These are phyloP conservation scores for Arctium minus DNA, from an alignment of 129 eudicot species.

Conservation along the genomic window DNA sequence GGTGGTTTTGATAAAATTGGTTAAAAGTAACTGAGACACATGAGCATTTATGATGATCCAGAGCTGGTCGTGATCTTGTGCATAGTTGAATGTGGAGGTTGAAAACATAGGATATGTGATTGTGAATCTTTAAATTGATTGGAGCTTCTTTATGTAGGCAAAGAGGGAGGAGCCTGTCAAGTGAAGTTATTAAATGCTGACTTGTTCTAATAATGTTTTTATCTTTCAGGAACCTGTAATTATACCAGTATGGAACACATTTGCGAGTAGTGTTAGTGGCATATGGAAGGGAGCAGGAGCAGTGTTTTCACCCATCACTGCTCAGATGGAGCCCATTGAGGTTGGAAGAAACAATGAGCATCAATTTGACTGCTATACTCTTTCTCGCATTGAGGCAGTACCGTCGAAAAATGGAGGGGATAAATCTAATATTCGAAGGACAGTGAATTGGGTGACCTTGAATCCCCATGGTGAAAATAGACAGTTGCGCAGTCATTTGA, in stretches of 20 bases:
- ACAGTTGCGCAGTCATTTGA: conserved; percentile 24
- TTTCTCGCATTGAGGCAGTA: conserved; percentile 68
- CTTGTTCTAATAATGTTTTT: conserved; percentile 10
- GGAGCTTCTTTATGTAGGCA: neutral
- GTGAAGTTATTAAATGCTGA: neutral
- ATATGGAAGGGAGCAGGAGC: conserved; percentile 99
- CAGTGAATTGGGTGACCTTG: conserved; percentile 81
- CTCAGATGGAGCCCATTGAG: conserved; percentile 97
- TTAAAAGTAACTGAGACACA: neutral
- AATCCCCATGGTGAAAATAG: conserved; percentile 81
- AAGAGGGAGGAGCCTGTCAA: neutral
- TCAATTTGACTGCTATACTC: conserved; percentile 86
- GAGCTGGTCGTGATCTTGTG: neutral
- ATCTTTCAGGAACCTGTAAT: conserved; percentile 88
- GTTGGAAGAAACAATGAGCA: conserved; percentile 66
- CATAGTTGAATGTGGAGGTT: neutral
- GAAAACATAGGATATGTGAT: neutral
- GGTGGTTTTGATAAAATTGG: neutral
- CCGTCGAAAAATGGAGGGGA: conserved; percentile 40
- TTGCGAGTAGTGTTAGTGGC: conserved; percentile 90
- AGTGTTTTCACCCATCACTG: conserved; percentile 89
- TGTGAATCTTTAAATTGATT: neutral
- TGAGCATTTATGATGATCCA: neutral
- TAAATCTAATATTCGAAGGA: conserved; percentile 53
- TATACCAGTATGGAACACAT: conserved; percentile 85